phyloP scores from a whole-genome alignment of 768 basidiomycete genomes.

The Lactifluus subvellereus region DNA sequence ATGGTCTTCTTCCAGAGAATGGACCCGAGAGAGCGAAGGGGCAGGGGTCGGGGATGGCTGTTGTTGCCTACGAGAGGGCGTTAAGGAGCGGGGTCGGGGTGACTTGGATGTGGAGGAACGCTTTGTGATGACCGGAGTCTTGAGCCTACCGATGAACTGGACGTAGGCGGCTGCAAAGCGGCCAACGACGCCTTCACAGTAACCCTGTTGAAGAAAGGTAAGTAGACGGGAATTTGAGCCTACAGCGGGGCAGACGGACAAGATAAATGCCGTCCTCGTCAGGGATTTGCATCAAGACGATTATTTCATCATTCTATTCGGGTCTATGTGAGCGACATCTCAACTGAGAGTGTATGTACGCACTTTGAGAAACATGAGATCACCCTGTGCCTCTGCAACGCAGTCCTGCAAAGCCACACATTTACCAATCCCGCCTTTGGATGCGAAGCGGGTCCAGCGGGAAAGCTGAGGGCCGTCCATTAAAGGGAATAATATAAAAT shows the following conservation, averaged over 20 bases:
- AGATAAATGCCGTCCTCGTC: constrained; percentile 51
- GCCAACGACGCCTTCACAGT: constrained; percentile 84
- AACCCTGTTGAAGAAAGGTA: constrained; percentile 46
- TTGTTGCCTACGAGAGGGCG: constrained; percentile 25
- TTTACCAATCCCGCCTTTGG: constrained; percentile 78
- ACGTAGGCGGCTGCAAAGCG: constrained; percentile 61
- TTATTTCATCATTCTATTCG: constrained; percentile 69
- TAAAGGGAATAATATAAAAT: background rate
- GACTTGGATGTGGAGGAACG: constrained; percentile 37
- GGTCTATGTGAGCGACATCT: background rate
- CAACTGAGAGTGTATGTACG: constrained; percentile 24
- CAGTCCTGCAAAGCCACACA: constrained; percentile 72
- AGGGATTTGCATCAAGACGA: constrained; percentile 64
- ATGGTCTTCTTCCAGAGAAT: constrained; percentile 13
- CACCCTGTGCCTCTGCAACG: constrained; percentile 63
- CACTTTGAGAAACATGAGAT: constrained; percentile 85
- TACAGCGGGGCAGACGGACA: constrained; percentile 38
- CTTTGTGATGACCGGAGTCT: constrained; percentile 75
- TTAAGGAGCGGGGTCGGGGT: constrained; percentile 29
- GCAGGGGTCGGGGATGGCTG: constrained; percentile 28
- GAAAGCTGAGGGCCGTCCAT: constrained; percentile 72
- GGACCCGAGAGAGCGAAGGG: constrained; percentile 21
- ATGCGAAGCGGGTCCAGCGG: constrained; percentile 80
- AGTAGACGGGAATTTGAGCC: background rate
- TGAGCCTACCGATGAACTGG: constrained; percentile 65